Conservation (phyloP, 1,284 basidiomycete genomes). For the Puccinia brachypodii region DNA sequence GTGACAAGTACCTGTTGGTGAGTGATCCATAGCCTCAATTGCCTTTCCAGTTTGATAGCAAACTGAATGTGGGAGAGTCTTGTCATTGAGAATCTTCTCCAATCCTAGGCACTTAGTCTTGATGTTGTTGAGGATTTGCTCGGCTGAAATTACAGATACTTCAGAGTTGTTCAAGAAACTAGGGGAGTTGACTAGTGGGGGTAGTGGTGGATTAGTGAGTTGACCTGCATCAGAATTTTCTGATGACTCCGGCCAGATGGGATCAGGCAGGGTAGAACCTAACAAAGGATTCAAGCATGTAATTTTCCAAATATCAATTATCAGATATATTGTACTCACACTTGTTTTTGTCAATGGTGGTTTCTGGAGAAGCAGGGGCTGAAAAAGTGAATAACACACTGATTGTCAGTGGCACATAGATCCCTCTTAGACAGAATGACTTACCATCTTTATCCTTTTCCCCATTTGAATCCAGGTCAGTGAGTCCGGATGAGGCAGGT, state of each 20-base stretch:
- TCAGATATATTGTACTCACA: too few species aligned
- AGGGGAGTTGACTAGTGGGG: neutral
- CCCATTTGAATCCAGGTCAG: too few species aligned
- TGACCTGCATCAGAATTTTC: neutral
- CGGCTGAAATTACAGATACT: neutral
- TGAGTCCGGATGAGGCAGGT: too few species aligned
- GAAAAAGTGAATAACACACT: neutral
- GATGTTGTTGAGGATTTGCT: neutral
- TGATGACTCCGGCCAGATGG: neutral
- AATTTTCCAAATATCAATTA: neutral
- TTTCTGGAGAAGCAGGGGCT: too few species aligned
- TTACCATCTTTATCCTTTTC: too few species aligned
- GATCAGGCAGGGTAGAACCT: neutral
- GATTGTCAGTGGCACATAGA: too few species aligned
- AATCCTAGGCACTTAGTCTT: neutral
- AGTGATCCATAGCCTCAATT: constrained; percentile 1
- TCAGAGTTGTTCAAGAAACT: neutral
- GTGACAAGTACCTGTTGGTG: neutral
- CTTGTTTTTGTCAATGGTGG: too few species aligned
- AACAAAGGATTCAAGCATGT: neutral
- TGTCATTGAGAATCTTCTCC: neutral
- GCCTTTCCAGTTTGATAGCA: neutral
- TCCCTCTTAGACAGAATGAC: too few species aligned
- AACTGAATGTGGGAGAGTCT: neutral
- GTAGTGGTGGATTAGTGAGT: neutral